Evolutionary conservation across 1,139 yeast species (phyloP), one percentile per base, ranked within the genome.

Genomic region (Pichia inconspicua): DNA sequence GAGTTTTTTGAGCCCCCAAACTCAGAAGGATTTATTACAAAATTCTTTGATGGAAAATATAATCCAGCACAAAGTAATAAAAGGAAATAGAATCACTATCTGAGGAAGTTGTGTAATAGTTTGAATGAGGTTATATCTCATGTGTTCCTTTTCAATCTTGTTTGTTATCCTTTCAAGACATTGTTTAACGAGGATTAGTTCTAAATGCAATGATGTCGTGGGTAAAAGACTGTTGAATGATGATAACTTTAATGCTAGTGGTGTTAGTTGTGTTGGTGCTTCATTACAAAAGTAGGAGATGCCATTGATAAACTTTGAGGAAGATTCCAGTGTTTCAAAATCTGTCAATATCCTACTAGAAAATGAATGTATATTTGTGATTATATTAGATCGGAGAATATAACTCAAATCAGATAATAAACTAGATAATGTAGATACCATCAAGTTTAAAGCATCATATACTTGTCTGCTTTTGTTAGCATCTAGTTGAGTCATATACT

Each of bases 351-450:
- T 9, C 3, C 40, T 32, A 8, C 32, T 17, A 2, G 31, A 19
- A 35, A 42, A 25, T 7, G 43, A 36, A 6, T n/a, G 22, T 12
- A 8, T 17, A 17, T 46, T 39, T 4, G 42, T 42, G 6, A 46
- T 42, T 6, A 46, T 46, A 11, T 42, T 46, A 6, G 39, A 37
- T 11, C 42, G 40, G 7, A 46, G 7, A 2, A 40, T 17, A 25
- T 34, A 19, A 12, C 38, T 14, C 10, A 46, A 30, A 27, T 39
- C 28, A 5, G n/a, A n/a, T 9, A 2, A 25, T 7, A 46, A 27
- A 10, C 38, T 22, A 2, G 32, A n/a, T 14, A 46, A 32, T 1
- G 27, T n/a, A 14, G 15, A 22, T 9, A 27, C 28, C 11, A 46
- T 25, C 1, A 8, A 12, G 22, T 39, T 41, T 11, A 42, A 42